These are phyloP conservation scores for Leccinum incarnatum DNA, from an alignment of 768 basidiomycete species.

Conservation along the genomic window DNA sequence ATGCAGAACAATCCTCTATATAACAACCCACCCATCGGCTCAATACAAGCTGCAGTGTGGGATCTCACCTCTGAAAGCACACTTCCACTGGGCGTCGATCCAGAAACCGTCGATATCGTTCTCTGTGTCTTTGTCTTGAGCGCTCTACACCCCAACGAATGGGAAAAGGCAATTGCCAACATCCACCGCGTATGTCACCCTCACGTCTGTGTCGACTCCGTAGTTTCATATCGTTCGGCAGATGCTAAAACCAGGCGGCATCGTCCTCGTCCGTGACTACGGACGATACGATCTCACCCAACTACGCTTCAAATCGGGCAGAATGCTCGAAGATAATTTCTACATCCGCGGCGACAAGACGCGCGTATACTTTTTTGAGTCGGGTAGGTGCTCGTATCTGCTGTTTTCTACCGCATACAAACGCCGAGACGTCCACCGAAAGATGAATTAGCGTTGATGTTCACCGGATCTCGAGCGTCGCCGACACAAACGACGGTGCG, in stretches of 20 bases:
- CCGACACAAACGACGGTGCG: constrained; percentile 29
- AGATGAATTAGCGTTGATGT: constrained; percentile 80
- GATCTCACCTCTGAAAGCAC: constrained; percentile 68
- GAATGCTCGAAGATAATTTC: constrained; percentile 90
- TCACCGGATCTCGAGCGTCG: constrained; percentile 59
- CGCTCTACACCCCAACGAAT: constrained; percentile 91
- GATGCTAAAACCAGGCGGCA: constrained; percentile 90
- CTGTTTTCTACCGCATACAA: not conserved
- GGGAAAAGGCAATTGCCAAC: constrained; percentile 79
- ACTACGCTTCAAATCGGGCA: constrained; percentile 83
- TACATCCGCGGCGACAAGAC: constrained; percentile 98
- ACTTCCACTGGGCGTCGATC: constrained; percentile 61
- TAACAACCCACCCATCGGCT: constrained; percentile 59
- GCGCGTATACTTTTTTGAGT: constrained; percentile 93
- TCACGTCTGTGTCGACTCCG: not conserved
- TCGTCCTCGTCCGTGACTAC: constrained; percentile 87
- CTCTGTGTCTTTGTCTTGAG: constrained; percentile 94
- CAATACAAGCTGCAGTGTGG: constrained; percentile 83
- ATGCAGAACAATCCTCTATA: constrained; percentile 72
- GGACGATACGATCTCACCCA: constrained; percentile 95
- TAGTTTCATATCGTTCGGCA: constrained; percentile 29
- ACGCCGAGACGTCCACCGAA: not conserved
- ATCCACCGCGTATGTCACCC: constrained; percentile 58
- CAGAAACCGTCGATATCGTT: constrained; percentile 78
- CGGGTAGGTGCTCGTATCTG: constrained; percentile 47